These are phyloP conservation scores for Rosa lucieae DNA, from an alignment of 306 rosid genomes.

Conservation along the genomic window DNA sequence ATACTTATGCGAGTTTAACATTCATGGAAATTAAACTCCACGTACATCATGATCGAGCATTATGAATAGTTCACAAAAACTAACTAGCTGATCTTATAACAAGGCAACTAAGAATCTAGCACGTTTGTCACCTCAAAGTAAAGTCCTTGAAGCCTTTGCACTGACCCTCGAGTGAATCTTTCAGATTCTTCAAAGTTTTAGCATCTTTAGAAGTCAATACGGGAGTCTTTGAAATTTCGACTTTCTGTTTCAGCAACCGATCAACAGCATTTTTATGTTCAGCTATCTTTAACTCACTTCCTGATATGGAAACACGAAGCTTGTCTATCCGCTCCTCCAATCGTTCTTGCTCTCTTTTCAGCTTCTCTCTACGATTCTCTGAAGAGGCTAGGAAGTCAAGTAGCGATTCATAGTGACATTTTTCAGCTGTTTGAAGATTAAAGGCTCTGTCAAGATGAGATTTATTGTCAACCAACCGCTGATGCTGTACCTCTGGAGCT, in stretches of 20 bases:
- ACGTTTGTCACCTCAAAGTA: neutral
- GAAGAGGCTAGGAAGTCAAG: neutral
- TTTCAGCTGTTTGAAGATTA: neutral
- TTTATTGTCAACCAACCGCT: neutral
- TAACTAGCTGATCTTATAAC: neutral
- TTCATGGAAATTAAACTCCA: neutral
- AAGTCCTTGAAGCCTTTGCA: constrained; percentile 3
- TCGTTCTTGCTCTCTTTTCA: constrained; percentile 9
- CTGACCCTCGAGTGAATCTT: constrained; percentile 4
- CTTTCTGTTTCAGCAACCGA: neutral
- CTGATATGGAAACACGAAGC: neutral
- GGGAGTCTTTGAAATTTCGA: neutral
- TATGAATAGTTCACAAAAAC: neutral
- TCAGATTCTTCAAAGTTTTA: neutral
- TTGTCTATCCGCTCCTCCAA: constrained; percentile 6
- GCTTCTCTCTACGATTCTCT: neutral
- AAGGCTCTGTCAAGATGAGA: constrained; percentile 1
- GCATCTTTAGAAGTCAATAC: neutral
- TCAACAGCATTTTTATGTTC: neutral
- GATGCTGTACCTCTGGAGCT: neutral
- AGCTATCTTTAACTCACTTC: neutral
- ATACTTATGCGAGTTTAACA: neutral
- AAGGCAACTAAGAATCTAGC: neutral
- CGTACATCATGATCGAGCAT: neutral
- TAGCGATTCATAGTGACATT: neutral